Conservation (phyloP, 176 grass and related monocot genomes). For the Panicum miliaceum region DNA sequence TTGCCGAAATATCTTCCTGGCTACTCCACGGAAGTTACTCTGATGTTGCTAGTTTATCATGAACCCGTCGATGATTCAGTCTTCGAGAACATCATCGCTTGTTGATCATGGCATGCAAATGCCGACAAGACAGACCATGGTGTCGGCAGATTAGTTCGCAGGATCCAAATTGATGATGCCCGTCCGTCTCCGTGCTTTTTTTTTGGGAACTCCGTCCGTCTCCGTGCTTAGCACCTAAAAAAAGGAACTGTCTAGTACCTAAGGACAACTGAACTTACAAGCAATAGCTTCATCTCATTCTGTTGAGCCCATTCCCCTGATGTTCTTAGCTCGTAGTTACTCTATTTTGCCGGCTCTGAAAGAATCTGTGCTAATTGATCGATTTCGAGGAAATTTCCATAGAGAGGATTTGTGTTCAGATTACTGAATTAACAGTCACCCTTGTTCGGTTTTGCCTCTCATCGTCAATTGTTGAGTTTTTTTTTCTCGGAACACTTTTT, state of each 20-base stretch:
- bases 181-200: background rate
- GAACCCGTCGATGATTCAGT: background rate
- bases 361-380: background rate
- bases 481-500: background rate
- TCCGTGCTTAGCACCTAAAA: background rate
- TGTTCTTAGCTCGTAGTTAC: background rate
- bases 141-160: background rate
- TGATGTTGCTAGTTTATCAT: background rate
- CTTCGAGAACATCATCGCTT: slow-evolving; percentile 5
- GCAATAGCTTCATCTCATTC: background rate
- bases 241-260: background rate
- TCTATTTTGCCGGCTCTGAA: background rate
- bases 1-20: slow-evolving; percentile 2
- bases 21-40: background rate
- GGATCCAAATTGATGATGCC: no score
- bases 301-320: background rate
- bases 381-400: background rate
- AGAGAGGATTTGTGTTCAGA: background rate
- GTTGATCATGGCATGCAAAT: background rate
- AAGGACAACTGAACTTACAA: background rate
- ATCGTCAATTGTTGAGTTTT: background rate
- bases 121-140: background rate
- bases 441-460: background rate
- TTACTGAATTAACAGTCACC: background rate
- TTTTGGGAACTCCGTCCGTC: no score